phyloP scores from a whole-genome alignment of 2,329 filamentous ascomycete genomes.

The Pyrenophora tritici-repentis region DNA sequence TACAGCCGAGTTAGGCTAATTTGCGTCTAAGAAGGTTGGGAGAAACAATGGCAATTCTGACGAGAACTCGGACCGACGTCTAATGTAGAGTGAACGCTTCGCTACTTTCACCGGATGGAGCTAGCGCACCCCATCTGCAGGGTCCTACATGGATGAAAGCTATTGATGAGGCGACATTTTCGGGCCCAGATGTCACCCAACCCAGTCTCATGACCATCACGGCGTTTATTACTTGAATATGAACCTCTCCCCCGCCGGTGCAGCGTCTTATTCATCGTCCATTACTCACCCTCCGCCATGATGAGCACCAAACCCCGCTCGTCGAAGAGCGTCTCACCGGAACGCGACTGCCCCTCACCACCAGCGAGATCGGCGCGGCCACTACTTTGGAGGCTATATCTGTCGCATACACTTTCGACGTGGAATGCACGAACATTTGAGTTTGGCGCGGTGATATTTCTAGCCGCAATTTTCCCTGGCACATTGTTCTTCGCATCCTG shows the following conservation, averaged over 20 bases:
- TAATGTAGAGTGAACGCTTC: background rate
- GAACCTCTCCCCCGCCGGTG: background rate
- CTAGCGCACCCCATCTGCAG: background rate
- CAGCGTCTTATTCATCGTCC: background rate
- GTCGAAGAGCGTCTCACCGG: slow-evolving; percentile 2
- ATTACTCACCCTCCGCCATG: slow-evolving; percentile 1
- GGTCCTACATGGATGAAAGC: background rate
- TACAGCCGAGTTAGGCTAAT: background rate
- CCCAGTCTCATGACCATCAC: slow-evolving; percentile 21
- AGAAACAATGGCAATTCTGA: background rate
- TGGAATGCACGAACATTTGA: slow-evolving; percentile 58
- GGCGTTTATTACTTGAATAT: slow-evolving; percentile 5
- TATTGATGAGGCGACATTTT: background rate
- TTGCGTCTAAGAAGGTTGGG: background rate
- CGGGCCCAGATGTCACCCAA: background rate
- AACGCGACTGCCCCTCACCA: slow-evolving; percentile 11
- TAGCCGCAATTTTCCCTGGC: slow-evolving; percentile 52
- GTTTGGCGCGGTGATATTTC: slow-evolving; percentile 57
- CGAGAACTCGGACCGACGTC: background rate
- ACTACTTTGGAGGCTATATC: slow-evolving; percentile 47
- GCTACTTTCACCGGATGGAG: background rate
- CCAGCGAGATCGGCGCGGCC: slow-evolving; percentile 12
- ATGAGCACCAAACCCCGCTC: slow-evolving; percentile 7
- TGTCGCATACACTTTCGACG: slow-evolving; percentile 55
- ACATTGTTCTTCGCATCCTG: slow-evolving; percentile 69